Percentiles rank a stretch among this genome's conserved stretches.
Conservation (phyloP, 2,329 filamentous ascomycete genomes). For the Coniella vitis region DNA sequence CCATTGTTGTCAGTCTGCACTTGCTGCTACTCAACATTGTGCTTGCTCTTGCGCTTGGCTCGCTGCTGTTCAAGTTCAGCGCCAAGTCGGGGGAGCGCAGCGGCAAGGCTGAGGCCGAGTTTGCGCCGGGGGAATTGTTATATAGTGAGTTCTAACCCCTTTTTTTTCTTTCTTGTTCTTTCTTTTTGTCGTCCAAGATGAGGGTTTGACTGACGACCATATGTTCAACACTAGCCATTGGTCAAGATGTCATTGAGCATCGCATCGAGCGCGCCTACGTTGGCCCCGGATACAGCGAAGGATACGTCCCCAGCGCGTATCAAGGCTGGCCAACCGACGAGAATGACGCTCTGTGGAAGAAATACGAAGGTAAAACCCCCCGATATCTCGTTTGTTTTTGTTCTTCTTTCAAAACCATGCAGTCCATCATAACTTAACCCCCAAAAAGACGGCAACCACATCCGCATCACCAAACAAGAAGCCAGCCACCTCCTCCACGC, state of each 20-base stretch:
- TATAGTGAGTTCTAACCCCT: background rate
- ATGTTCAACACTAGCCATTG: background rate
- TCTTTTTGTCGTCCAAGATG: background rate
- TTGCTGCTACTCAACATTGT: background rate
- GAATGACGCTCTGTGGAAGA: slow-evolving; percentile 5
- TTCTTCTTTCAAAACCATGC: background rate
- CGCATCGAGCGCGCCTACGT: slow-evolving; percentile 3
- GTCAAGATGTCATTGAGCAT: slow-evolving; percentile 4
- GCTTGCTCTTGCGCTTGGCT: background rate
- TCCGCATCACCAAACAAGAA: slow-evolving; percentile 2
- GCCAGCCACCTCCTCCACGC: background rate
- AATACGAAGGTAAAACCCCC: slow-evolving; percentile 3
- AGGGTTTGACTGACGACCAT: background rate
- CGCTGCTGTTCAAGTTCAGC: slow-evolving; percentile 2
- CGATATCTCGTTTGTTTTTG: no score
- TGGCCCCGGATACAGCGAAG: slow-evolving; percentile 3
- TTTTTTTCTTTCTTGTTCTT: background rate
- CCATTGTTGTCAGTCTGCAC: slow-evolving; percentile 6
- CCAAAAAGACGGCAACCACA: slow-evolving; percentile 1
- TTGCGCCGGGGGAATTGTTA: slow-evolving; percentile 3
- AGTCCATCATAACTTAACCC: no score
- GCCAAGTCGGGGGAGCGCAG: background rate
- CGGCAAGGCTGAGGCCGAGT: background rate
- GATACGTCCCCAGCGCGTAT: slow-evolving; percentile 1
- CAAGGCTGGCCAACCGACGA: slow-evolving; percentile 9